phyloP scores from a whole-genome alignment of 257 asterid genomes.

The Agastache rugosa region DNA sequence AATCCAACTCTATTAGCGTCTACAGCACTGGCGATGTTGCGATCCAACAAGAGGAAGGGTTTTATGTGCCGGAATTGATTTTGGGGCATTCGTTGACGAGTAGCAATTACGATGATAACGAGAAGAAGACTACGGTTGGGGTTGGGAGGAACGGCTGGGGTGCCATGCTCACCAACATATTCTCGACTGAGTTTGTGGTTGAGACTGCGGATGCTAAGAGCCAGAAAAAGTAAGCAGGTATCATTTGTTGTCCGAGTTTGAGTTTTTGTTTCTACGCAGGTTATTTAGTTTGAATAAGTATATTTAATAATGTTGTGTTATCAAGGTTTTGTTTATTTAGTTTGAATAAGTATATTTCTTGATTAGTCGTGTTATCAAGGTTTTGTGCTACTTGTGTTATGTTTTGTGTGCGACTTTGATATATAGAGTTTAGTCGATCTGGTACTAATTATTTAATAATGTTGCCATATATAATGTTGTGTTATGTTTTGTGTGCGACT shows the following conservation, averaged over 20 bases:
- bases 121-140: constrained; percentile 93
- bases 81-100: constrained; percentile 95
- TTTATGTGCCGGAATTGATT: constrained; percentile 93
- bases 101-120: constrained; percentile 85
- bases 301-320: not conserved
- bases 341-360: too few species aligned
- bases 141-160: constrained; percentile 90
- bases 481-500: too few species aligned
- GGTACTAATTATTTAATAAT: too few species aligned
- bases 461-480: too few species aligned
- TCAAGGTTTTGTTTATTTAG: too few species aligned
- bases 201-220: constrained; percentile 94
- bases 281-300: not conserved
- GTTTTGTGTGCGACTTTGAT: too few species aligned
- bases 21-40: constrained; percentile 92
- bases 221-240: constrained; percentile 92
- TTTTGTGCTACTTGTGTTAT: too few species aligned
- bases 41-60: constrained; percentile 94
- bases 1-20: constrained; percentile 64
- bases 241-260: not conserved
- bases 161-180: constrained; percentile 90
- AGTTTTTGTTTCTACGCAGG: not conserved
- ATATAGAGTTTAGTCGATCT: too few species aligned
- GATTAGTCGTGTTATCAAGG: too few species aligned
- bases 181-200: constrained; percentile 83